These are phyloP conservation scores for Aspergillus haitiensis DNA, from an alignment of 495 filamentous ascomycete genomes.

Conservation along the genomic window DNA sequence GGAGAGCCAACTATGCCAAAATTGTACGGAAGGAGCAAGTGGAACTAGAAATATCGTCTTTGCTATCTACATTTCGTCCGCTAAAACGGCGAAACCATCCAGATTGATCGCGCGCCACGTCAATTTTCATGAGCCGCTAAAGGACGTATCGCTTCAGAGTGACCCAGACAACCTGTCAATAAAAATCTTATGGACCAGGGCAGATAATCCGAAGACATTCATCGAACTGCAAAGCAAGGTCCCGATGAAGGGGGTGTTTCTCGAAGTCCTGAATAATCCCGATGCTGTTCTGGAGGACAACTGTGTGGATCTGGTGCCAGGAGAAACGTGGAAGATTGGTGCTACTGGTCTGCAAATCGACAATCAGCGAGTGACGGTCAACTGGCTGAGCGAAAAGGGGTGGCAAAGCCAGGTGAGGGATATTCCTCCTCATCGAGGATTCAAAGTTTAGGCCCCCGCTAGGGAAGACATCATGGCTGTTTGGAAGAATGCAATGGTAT, in stretches of 20 bases:
- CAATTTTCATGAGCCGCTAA: constrained; percentile 4
- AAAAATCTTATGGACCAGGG: neutral
- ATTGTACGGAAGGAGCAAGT: neutral
- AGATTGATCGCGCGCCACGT: neutral
- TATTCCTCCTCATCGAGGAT: neutral
- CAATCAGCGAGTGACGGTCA: neutral
- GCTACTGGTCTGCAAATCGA: neutral
- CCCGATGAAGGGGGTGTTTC: constrained; percentile 3
- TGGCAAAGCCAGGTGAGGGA: neutral
- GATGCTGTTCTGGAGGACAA: neutral
- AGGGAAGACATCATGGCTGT: too few relatives aligned
- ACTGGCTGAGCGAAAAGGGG: constrained; percentile 1
- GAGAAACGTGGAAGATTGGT: neutral
- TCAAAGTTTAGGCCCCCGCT: neutral
- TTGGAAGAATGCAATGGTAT: too few relatives aligned
- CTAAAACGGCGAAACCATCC: neutral
- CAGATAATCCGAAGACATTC: neutral
- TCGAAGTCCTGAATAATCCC: neutral
- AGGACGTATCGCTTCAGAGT: neutral
- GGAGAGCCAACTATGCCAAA: neutral
- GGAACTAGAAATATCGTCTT: neutral
- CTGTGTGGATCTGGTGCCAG: constrained; percentile 2
- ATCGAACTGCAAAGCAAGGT: neutral
- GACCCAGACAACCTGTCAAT: neutral
- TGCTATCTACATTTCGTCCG: neutral